These are phyloP conservation scores for Graphilbum sp. DNA, from an alignment of 2,329 filamentous ascomycete genomes.

Conservation along the genomic window DNA sequence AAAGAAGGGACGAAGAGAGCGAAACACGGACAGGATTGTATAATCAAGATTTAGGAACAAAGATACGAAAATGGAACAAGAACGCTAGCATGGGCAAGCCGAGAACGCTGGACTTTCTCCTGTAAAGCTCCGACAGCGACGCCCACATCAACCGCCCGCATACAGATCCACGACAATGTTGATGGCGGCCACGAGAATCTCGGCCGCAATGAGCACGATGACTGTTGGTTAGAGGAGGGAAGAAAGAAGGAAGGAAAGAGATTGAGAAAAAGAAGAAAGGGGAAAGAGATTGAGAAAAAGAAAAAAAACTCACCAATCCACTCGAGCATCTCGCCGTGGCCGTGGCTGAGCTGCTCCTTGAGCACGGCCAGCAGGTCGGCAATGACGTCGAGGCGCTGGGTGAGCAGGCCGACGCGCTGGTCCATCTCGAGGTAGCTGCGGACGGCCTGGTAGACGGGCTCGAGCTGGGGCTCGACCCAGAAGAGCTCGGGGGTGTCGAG, in stretches of 20 bases:
- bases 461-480: conserved; percentile 94
- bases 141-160: no score
- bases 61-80: no score
- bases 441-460: conserved; percentile 91
- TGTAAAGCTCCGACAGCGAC: no score
- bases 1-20: background rate
- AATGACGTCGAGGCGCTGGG: conserved; percentile 82
- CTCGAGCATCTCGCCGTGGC: conserved; percentile 76
- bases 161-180: conserved; percentile 94
- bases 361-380: conserved; percentile 82
- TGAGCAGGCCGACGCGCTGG: conserved; percentile 76
- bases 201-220: conserved; percentile 86
- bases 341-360: conserved; percentile 89
- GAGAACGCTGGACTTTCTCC: no score
- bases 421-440: conserved; percentile 96
- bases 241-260: no score
- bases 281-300: no score
- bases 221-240: conserved; percentile 43
- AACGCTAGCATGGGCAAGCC: no score
- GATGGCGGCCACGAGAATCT: conserved; percentile 81
- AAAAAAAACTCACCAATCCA: conserved; percentile 61
- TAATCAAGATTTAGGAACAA: background rate
- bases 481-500: conserved; percentile 95
- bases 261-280: no score
- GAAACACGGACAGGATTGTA: background rate